Percentiles rank a stretch among this genome's conserved stretches.
Conservation (phyloP, 192 early-diverging fungal genomes). For the Backusella macrospora region DNA sequence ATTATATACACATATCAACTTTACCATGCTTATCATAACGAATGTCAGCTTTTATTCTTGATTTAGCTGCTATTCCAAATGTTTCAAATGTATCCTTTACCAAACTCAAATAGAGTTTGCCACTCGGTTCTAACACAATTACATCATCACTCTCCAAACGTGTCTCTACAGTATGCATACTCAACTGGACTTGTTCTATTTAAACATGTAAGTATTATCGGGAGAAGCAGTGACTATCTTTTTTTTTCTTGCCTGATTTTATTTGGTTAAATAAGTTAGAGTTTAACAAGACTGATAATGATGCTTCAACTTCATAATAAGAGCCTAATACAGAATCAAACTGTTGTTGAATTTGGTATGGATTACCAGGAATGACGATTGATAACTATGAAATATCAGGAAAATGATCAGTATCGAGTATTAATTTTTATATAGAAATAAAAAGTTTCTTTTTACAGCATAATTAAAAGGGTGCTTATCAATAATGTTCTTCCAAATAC, state of each 20-base stretch:
- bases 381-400: constrained; percentile 12
- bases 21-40: constrained; percentile 28
- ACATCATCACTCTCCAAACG: constrained; percentile 33
- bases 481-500: constrained; percentile 6
- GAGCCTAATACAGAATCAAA: background rate
- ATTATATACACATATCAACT: background rate
- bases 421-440: background rate
- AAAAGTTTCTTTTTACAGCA: constrained; percentile 10
- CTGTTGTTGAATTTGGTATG: background rate
- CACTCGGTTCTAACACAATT: constrained; percentile 13
- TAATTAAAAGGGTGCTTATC: constrained; percentile 31
- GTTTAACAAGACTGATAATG: constrained; percentile 21
- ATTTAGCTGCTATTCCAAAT: constrained; percentile 25
- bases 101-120: constrained; percentile 24
- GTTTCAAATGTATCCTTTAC: constrained; percentile 26
- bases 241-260: constrained; percentile 17
- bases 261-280: constrained; percentile 17
- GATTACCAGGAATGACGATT: constrained; percentile 19
- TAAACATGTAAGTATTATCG: background rate
- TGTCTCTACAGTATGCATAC: constrained; percentile 29
- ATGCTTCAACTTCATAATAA: constrained; percentile 30
- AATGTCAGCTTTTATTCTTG: constrained; percentile 15
- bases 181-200: background rate
- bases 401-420: too few species aligned
- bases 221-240: background rate